Base-by-base conservation (phyloP, 2,329 filamentous ascomycete genomes). In the Sporothrix brunneoviolacea region DNA sequence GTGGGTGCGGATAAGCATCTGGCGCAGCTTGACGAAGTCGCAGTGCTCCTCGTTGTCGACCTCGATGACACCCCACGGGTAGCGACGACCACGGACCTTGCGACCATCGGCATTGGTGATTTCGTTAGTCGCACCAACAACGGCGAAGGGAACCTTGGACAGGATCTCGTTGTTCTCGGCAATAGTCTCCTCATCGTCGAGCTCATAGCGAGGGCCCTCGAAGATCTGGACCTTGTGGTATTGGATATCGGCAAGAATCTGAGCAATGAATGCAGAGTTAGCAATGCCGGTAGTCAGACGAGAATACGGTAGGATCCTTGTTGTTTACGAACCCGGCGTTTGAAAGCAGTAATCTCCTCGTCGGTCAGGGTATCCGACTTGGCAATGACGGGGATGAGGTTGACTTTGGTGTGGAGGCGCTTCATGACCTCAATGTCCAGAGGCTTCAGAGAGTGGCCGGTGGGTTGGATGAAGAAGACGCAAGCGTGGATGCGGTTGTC, bases 11-110 rank as follows among this genome's bases (percentile, higher is more conserved):
- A 98, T 97, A 61, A 98, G 83, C 93, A 98, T 98, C 74, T 98
- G 93, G 70, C 93, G 90, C 55, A 98, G 84, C 83, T 98, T 98
- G 73, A 97, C 93, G 61, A 98, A 98, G 74, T 98, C 93, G 67
- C 93, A 98, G 78, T 98, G 93, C 71, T 98, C 93, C 80, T 98
- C 93, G 69, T 98, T 98, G 74, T 98, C 93, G 57, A 98, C 93
- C 74, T 98, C 93, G 60, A 98, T 96, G 62, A 93, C 83, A 74
- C 93, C 93, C 93, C 93, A 98, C 15, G 93, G 93, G 74, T 97
- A 97, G 62, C 87, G 82, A 73, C 93, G 91, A 58, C 93, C 93
- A 63, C 93, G 90, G 61, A 97, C 91, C 72, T 93, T 93, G 68
- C 91, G 90, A 55, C 93, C 93, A 67, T 97, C 91, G 53, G 88